Evolutionary conservation across 2,329 filamentous ascomycete species (phyloP).

Genomic region (Reticulascus tulasneorum): DNA sequence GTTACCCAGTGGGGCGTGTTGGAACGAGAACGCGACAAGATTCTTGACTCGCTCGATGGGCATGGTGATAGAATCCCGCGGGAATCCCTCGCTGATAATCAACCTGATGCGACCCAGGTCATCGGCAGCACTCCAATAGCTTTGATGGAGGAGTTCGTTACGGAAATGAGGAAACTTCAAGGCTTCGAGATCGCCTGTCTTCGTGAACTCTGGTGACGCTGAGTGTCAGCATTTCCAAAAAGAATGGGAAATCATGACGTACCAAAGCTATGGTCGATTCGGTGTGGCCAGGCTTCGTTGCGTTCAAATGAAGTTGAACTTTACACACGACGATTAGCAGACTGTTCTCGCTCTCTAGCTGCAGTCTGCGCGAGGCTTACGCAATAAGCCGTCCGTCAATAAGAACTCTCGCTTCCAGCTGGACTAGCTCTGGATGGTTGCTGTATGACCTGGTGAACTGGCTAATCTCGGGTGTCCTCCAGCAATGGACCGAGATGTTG

Average conservation of each 20-base stretch:
- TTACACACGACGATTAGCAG: not conserved
- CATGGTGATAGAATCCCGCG: conserved; percentile 43
- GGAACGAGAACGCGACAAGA: conserved; percentile 75
- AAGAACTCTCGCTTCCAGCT: conserved; percentile 64
- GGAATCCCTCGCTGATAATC: conserved; percentile 69
- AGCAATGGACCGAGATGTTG: conserved; percentile 71
- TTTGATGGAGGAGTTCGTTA: conserved; percentile 63
- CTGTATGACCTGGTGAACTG: conserved; percentile 52
- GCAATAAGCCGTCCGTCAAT: conserved; percentile 63
- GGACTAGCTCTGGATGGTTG: conserved; percentile 50
- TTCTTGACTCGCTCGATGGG: conserved; percentile 68
- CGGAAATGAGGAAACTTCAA: conserved; percentile 73
- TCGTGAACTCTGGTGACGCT: conserved; percentile 46
- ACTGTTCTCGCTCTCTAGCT: too few species aligned
- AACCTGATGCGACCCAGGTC: conserved; percentile 72
- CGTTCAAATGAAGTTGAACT: conserved; percentile 55
- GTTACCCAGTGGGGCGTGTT: conserved; percentile 76
- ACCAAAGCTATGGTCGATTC: conserved; percentile 44
- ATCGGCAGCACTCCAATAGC: conserved; percentile 68
- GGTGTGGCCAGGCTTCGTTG: conserved; percentile 45
- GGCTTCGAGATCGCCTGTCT: conserved; percentile 53
- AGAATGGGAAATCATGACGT: too few species aligned
- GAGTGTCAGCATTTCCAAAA: not conserved
- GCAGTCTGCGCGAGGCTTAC: conserved; percentile 37
- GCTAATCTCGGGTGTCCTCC: conserved; percentile 59